phyloP scores from a whole-genome alignment of 805 yeast genomes.

The Myxozyma neglecta region DNA sequence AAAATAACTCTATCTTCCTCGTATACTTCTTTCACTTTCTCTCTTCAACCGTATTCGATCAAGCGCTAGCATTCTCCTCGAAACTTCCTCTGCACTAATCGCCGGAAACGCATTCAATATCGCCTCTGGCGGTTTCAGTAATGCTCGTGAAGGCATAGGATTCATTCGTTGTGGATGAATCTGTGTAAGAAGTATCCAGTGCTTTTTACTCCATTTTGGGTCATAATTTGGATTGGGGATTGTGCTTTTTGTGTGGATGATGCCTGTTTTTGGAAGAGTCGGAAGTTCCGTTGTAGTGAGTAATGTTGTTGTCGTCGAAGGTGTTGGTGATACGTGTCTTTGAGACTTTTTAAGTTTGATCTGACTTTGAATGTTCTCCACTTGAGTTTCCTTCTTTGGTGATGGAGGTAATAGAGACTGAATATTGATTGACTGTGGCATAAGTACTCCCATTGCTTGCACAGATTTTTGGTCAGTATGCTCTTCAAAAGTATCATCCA shows the following conservation, averaged over 20 bases:
- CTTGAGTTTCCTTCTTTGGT: neutral
- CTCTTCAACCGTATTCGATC: constrained; percentile 14
- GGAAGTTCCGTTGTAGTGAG: constrained; percentile 17
- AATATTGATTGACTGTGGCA: neutral
- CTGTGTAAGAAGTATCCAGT: constrained; percentile 25
- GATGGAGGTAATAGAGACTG: neutral
- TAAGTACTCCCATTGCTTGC: neutral
- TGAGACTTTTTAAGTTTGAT: neutral
- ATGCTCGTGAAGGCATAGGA: constrained; percentile 21
- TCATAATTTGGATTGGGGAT: constrained; percentile 15
- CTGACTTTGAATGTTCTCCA: neutral
- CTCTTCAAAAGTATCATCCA: neutral
- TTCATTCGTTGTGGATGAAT: constrained; percentile 22
- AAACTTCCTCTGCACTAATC: constrained; percentile 10
- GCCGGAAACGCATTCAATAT: constrained; percentile 24
- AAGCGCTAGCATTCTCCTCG: constrained; percentile 26
- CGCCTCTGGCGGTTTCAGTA: constrained; percentile 8
- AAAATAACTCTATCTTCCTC: neutral
- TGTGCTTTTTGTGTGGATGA: neutral
- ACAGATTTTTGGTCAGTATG: neutral
- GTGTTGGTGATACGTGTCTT: neutral
- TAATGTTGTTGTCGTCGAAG: constrained; percentile 5
- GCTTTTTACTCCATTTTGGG: constrained; percentile 18
- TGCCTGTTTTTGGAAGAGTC: neutral
- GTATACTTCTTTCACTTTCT: neutral